A percentile compares a stretch with the other conserved stretches of the same genome.
Evolutionary conservation across 208 protist genomes (phyloP).

Genomic region (Leishmania major): DNA sequence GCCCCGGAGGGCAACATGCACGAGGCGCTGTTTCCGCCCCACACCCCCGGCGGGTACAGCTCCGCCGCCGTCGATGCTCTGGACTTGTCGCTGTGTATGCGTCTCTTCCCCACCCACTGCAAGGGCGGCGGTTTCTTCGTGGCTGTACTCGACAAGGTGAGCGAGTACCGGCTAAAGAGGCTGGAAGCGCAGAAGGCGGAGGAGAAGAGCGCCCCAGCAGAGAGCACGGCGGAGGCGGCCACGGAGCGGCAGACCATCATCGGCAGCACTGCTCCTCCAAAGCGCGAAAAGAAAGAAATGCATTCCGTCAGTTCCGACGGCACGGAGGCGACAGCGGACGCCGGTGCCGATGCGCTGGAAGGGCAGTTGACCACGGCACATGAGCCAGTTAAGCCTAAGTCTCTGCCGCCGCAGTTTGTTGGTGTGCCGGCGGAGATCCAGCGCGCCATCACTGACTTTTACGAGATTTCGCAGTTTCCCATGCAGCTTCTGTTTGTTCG

Average conservation of each 20-base stretch:
- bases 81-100: constrained; percentile 90
- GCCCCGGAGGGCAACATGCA: constrained; percentile 60
- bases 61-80: constrained; percentile 50
- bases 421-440: constrained; percentile 48
- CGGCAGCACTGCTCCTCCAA: constrained; percentile 4
- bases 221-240: not conserved
- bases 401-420: constrained; percentile 69
- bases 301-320: not conserved
- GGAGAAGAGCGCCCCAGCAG: not conserved
- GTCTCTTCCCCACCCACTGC: constrained; percentile 94
- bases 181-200: constrained; percentile 22
- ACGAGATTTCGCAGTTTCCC: constrained; percentile 57
- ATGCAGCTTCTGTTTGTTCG: constrained; percentile 64
- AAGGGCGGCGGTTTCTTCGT: constrained; percentile 98
- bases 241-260: not conserved
- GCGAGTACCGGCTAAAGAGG: constrained; percentile 56
- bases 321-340: not conserved
- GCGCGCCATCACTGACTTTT: constrained; percentile 51
- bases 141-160: constrained; percentile 92
- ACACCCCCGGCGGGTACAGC: constrained; percentile 72
- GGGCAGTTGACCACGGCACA: not conserved
- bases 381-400: constrained; percentile 20
- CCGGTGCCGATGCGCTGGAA: constrained; percentile 3
- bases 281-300: constrained; percentile 27
- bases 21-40: constrained; percentile 72